phyloP scores from a whole-genome alignment of 306 rosid genomes.

The Arachis stenosperma region DNA sequence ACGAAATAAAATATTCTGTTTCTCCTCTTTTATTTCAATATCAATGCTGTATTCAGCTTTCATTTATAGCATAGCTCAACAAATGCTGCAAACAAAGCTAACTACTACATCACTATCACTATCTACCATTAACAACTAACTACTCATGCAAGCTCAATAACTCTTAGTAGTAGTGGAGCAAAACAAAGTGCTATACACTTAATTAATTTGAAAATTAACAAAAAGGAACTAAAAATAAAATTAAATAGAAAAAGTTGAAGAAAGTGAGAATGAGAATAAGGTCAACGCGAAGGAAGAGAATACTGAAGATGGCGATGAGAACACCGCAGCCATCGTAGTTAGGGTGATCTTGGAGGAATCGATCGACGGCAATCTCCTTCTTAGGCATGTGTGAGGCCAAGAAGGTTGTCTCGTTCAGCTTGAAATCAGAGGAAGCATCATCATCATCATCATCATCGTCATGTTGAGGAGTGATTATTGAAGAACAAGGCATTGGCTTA shows the following conservation, averaged over 20 bases:
- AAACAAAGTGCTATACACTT: background rate
- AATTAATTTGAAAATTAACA: background rate
- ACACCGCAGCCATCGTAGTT: constrained; percentile 88
- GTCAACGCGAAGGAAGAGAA: background rate
- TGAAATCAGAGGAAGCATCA: constrained; percentile 3
- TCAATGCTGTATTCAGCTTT: no score
- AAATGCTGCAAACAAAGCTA: no score
- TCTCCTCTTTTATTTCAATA: no score
- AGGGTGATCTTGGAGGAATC: constrained; percentile 82
- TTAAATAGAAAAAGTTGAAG: background rate
- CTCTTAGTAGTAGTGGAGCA: no score
- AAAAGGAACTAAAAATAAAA: background rate
- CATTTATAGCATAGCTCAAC: no score
- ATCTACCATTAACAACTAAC: no score
- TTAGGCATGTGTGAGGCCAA: constrained; percentile 96
- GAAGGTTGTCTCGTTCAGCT: constrained; percentile 68
- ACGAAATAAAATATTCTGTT: background rate
- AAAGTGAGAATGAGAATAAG: background rate
- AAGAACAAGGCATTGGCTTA: background rate
- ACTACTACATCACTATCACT: no score
- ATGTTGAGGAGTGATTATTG: background rate
- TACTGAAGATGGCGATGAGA: constrained; percentile 93
- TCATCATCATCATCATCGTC: background rate
- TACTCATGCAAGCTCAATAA: no score
- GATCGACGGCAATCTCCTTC: constrained; percentile 84